Conservation (phyloP, 192 early-diverging fungal genomes). For the Diversispora eburnea region DNA sequence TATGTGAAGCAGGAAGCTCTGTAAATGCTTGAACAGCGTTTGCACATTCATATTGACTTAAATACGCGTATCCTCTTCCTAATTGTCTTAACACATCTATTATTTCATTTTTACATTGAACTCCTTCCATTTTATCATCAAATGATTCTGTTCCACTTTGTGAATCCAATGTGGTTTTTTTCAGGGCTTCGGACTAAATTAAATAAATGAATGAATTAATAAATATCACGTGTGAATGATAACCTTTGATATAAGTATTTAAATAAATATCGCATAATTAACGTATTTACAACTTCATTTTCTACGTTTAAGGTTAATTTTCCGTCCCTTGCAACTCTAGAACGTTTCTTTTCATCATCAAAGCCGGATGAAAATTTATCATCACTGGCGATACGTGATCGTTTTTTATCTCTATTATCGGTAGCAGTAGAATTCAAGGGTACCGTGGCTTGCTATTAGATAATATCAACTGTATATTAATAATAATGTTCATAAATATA, state of each 20-base stretch:
- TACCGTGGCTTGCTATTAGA: background rate
- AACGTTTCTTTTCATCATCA: slow-evolving; percentile 21
- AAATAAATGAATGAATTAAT: background rate
- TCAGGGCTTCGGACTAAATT: slow-evolving; percentile 1
- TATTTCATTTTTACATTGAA: slow-evolving; percentile 20
- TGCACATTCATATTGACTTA: slow-evolving; percentile 34
- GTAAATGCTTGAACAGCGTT: slow-evolving; percentile 32
- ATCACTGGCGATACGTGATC: slow-evolving; percentile 15
- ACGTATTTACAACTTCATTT: slow-evolving; percentile 11
- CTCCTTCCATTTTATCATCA: background rate
- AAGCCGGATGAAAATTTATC: slow-evolving; percentile 1
- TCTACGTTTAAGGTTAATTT: slow-evolving; percentile 8
- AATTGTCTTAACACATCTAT: slow-evolving; percentile 24
- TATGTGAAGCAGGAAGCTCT: slow-evolving; percentile 31
- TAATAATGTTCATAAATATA: too few relatives aligned
- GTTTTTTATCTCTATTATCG: slow-evolving; percentile 26
- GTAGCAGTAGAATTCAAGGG: background rate
- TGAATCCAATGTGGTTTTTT: slow-evolving; percentile 4
- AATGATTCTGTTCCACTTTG: background rate
- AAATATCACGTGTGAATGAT: background rate
- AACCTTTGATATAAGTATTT: background rate
- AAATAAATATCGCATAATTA: background rate
- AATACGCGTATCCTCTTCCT: slow-evolving; percentile 23
- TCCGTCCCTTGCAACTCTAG: background rate
- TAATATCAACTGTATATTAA: background rate